Conservation (phyloP, 2,329 filamentous ascomycete species). For the Geosmithia morbida region DNA sequence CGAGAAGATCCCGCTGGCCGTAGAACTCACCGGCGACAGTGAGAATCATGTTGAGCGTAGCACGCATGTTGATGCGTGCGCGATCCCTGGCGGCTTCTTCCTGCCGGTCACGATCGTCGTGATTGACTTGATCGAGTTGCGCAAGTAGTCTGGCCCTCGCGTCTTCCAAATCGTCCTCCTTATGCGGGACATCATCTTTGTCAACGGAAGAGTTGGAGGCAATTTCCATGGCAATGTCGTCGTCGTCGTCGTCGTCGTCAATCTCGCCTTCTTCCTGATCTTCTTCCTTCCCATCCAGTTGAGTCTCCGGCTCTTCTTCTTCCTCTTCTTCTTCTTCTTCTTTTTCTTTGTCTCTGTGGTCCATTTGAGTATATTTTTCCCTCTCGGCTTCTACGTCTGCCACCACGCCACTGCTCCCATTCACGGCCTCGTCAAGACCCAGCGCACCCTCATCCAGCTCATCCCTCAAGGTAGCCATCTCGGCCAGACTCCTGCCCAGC, state of each 20-base stretch:
- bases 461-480: slow-evolving; percentile 33
- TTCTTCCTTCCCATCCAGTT: neutral
- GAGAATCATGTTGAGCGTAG: slow-evolving; percentile 85
- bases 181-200: slow-evolving; percentile 18
- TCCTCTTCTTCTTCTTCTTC: neutral
- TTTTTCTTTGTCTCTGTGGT: neutral
- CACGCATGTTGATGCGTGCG: slow-evolving; percentile 38
- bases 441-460: slow-evolving; percentile 23
- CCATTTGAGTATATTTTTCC: slow-evolving; percentile 8
- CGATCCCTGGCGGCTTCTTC: slow-evolving; percentile 14
- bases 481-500: slow-evolving; percentile 37
- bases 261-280: slow-evolving; percentile 11
- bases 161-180: slow-evolving; percentile 30
- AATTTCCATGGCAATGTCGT: slow-evolving; percentile 29
- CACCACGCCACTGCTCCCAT: slow-evolving; percentile 26
- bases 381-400: slow-evolving; percentile 13
- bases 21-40: slow-evolving; percentile 80
- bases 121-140: slow-evolving; percentile 18
- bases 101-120: slow-evolving; percentile 8
- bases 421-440: slow-evolving; percentile 29
- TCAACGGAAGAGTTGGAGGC: slow-evolving; percentile 16
- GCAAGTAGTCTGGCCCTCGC: slow-evolving; percentile 33
- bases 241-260: slow-evolving; percentile 10
- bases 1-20: slow-evolving; percentile 74
- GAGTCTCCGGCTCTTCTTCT: neutral